Evolutionary conservation across 805 yeast genomes (phyloP).

Genomic region (Maudiozyma pseudohumilis): DNA sequence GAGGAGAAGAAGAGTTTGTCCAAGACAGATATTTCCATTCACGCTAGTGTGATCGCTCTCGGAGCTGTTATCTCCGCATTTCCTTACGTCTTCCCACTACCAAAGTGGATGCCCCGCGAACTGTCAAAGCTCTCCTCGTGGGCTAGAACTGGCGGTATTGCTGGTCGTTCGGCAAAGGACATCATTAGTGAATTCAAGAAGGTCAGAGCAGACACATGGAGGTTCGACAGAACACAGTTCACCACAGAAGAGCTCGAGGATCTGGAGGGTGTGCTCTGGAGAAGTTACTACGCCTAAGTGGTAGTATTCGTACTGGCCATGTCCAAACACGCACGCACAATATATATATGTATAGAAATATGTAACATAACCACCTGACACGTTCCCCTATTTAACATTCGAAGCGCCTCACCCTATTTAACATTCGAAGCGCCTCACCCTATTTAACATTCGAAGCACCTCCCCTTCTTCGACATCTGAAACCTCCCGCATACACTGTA

Average conservation of each 20-base stretch:
- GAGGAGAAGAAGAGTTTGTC: constrained; percentile 31
- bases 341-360: no score
- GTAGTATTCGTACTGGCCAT: not conserved
- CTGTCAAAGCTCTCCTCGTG: constrained; percentile 61
- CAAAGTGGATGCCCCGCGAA: constrained; percentile 74
- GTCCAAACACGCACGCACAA: not conserved
- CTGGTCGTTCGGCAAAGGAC: constrained; percentile 78
- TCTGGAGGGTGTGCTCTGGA: constrained; percentile 89
- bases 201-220: constrained; percentile 94
- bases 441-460: no score
- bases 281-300: constrained; percentile 84
- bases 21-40: constrained; percentile 40
- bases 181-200: constrained; percentile 78
- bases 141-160: constrained; percentile 67
- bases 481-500: no score
- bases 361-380: no score
- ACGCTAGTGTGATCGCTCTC: constrained; percentile 81
- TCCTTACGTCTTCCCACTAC: constrained; percentile 87
- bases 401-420: no score
- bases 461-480: no score
- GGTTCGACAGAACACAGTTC: constrained; percentile 72
- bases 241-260: constrained; percentile 76
- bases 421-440: no score
- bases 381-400: no score
- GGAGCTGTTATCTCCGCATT: constrained; percentile 86